phyloP scores from a whole-genome alignment of 2,329 filamentous ascomycete species.

The Botryotinia convoluta region DNA sequence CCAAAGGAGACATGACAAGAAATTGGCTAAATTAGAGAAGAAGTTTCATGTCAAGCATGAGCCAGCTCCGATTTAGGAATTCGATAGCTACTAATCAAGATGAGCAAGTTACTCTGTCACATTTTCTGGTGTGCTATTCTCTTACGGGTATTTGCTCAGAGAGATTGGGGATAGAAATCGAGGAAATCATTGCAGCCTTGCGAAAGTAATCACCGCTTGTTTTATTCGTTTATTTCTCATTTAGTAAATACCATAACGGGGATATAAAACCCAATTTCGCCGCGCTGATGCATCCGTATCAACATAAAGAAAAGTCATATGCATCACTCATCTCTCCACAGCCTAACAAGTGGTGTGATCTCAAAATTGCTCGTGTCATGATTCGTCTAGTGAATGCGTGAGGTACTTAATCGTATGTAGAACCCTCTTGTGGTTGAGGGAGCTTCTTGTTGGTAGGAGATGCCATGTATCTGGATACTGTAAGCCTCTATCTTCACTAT shows the following conservation, averaged over 20 bases:
- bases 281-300: constrained; percentile 39
- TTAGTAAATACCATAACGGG: constrained; percentile 25
- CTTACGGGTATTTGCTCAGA: not conserved
- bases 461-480: constrained; percentile 78
- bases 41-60: constrained; percentile 9
- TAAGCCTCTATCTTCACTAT: constrained; percentile 14
- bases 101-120: not conserved
- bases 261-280: constrained; percentile 34
- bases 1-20: constrained; percentile 31
- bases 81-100: not conserved
- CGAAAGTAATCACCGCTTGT: constrained; percentile 16
- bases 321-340: constrained; percentile 1
- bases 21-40: constrained; percentile 19
- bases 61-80: not conserved
- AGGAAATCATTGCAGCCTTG: not conserved
- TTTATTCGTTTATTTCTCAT: constrained; percentile 24
- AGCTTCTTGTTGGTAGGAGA: constrained; percentile 90
- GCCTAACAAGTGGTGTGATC: not conserved
- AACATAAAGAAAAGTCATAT: constrained; percentile 24
- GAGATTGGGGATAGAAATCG: not conserved
- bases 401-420: constrained; percentile 47
- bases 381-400: not conserved
- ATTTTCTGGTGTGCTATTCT: not conserved
- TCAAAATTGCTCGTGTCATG: constrained; percentile 6
- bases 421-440: constrained; percentile 86